A percentile compares a stretch with the other conserved stretches of the same genome.
These are phyloP conservation scores for Sanguinoderma infundibulare DNA, from an alignment of 1,284 basidiomycete genomes.

Conservation along the genomic window DNA sequence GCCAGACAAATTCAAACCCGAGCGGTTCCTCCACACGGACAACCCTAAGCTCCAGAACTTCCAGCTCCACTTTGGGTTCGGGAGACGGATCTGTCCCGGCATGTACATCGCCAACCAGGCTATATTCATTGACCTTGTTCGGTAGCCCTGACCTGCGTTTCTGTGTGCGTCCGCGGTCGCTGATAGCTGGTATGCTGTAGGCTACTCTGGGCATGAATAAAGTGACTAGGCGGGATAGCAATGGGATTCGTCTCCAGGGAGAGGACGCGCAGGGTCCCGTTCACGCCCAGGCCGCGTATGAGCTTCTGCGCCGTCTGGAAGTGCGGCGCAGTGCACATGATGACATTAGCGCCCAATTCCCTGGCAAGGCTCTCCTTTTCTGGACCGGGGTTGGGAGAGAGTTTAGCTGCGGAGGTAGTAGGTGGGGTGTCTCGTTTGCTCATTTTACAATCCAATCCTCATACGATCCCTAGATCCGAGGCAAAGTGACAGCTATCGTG, in stretches of 20 bases:
- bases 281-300: slow-evolving; percentile 25
- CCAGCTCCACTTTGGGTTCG: slow-evolving; percentile 30
- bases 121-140: slow-evolving; percentile 39
- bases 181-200: no score
- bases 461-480: slow-evolving; percentile 20
- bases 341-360: slow-evolving; percentile 34
- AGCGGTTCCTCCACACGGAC: slow-evolving; percentile 39
- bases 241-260: slow-evolving; percentile 12
- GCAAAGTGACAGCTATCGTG: slow-evolving; percentile 29
- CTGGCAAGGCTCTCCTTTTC: slow-evolving; percentile 32
- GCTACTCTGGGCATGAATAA: no score
- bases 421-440: not conserved
- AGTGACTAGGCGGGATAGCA: slow-evolving; percentile 13
- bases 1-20: slow-evolving; percentile 45
- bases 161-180: no score
- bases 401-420: no score
- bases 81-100: slow-evolving; percentile 21
- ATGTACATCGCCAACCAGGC: slow-evolving; percentile 41
- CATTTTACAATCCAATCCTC: no score
- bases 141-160: no score
- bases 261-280: slow-evolving; percentile 30
- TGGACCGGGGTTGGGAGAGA: slow-evolving; percentile 22
- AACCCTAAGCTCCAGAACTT: slow-evolving; percentile 33
- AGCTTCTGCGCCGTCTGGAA: slow-evolving; percentile 21
- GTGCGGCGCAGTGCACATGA: slow-evolving; percentile 33